Conservation (phyloP, 1,139 yeast species). For the Keqinozyma sinolaborantium region DNA sequence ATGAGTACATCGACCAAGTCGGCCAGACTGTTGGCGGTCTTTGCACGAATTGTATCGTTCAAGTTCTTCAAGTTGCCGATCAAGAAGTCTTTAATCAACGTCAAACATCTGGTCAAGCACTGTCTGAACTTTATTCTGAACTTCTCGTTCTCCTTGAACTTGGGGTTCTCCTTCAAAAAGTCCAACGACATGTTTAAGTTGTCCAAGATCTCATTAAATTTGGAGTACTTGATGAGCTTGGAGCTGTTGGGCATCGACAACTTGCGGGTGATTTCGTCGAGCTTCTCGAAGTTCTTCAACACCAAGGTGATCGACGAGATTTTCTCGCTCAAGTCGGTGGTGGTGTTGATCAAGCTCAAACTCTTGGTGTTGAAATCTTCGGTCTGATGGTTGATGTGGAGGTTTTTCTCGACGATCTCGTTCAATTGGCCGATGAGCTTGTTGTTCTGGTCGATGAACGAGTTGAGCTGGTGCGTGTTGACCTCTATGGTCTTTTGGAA, state of each 20-base stretch:
- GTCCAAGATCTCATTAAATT: slow-evolving; percentile 51
- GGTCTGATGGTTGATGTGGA: slow-evolving; percentile 57
- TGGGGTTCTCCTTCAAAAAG: slow-evolving; percentile 31
- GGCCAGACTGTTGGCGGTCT: slow-evolving; percentile 13
- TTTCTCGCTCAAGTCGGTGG: slow-evolving; percentile 40
- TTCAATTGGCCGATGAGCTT: slow-evolving; percentile 28
- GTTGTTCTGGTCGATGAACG: slow-evolving; percentile 39
- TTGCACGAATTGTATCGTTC: slow-evolving; percentile 35
- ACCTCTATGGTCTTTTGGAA: slow-evolving; percentile 40
- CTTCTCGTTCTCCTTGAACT: slow-evolving; percentile 64
- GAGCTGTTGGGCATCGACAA: slow-evolving; percentile 54
- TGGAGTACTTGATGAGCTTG: slow-evolving; percentile 36
- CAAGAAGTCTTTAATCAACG: slow-evolving; percentile 69
- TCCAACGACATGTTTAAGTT: slow-evolving; percentile 55
- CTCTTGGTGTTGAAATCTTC: slow-evolving; percentile 60
- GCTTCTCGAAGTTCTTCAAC: slow-evolving; percentile 60
- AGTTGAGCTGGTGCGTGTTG: slow-evolving; percentile 28
- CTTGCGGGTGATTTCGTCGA: slow-evolving; percentile 66
- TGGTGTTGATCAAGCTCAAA: slow-evolving; percentile 49
- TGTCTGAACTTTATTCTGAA: slow-evolving; percentile 76
- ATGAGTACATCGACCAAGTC: slow-evolving; percentile 21
- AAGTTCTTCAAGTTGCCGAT: slow-evolving; percentile 49
- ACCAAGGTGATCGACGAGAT: slow-evolving; percentile 49
- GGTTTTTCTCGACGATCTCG: slow-evolving; percentile 39
- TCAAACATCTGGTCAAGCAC: slow-evolving; percentile 79